Evolutionary conservation across 345 rosid species (phyloP).

Genomic region (Iberis pinnata): DNA sequence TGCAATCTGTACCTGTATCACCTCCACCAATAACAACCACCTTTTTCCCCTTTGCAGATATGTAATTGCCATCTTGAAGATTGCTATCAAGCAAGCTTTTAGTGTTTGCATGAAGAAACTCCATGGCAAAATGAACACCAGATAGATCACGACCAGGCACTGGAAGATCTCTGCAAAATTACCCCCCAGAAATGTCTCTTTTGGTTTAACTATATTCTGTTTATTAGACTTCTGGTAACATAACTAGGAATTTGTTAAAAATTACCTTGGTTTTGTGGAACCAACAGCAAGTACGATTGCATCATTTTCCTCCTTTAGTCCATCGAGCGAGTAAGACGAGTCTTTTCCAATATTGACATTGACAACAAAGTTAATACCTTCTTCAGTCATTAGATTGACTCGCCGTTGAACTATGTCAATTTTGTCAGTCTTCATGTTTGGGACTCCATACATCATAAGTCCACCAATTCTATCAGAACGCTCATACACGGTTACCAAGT

Average conservation of each 20-base stretch:
- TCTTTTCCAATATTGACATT: constrained; percentile 85
- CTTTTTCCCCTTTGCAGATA: constrained; percentile 87
- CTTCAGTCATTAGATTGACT: constrained; percentile 81
- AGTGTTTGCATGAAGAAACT: constrained; percentile 90
- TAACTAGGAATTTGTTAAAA: not conserved
- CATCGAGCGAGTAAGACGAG: constrained; percentile 62
- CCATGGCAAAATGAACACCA: constrained; percentile 98
- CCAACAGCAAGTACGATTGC: constrained; percentile 90
- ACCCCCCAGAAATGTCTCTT: constrained; percentile 1
- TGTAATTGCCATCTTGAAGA: constrained; percentile 70
- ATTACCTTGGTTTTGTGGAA: constrained; percentile 90
- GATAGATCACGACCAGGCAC: constrained; percentile 82
- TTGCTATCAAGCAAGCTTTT: constrained; percentile 96
- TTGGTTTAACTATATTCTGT: not conserved
- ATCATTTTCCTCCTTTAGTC: constrained; percentile 69
- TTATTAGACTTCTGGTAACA: not conserved
- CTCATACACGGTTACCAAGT: constrained; percentile 84
- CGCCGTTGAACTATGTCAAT: constrained; percentile 85
- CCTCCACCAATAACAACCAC: constrained; percentile 99
- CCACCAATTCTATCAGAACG: constrained; percentile 99
- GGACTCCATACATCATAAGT: constrained; percentile 99
- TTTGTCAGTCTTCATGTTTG: constrained; percentile 98
- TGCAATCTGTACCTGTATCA: constrained; percentile 97
- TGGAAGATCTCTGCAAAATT: constrained; percentile 86
- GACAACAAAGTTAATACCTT: constrained; percentile 83